These are phyloP conservation scores for Hondaea fermentalgiana DNA, from an alignment of 108 stramenopile species.

Conservation along the genomic window DNA sequence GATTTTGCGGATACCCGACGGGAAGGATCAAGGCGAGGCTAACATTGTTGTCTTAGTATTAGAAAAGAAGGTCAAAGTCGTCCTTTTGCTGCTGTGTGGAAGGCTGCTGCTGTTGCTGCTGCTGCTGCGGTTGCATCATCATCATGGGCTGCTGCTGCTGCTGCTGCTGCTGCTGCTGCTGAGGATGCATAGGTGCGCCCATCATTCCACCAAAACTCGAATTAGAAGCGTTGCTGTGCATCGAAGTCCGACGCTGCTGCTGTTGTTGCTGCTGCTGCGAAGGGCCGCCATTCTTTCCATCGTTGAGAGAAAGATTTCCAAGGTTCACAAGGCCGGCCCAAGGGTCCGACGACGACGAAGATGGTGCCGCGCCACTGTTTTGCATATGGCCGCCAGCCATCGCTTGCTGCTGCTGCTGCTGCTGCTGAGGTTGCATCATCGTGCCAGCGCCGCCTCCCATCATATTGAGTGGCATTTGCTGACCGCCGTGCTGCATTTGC, in stretches of 20 bases:
- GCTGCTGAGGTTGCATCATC: not conserved
- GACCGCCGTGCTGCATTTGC: not conserved
- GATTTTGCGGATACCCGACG: too few species aligned
- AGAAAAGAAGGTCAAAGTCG: not conserved
- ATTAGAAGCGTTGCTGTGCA: not conserved
- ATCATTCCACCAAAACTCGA: not conserved
- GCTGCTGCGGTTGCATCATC: not conserved
- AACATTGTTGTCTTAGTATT: not conserved
- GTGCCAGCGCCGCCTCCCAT: not conserved
- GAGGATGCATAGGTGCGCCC: not conserved
- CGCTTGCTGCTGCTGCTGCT: not conserved
- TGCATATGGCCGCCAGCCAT: not conserved
- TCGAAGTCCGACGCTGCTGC: not conserved
- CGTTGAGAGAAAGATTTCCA: constrained; percentile 2
- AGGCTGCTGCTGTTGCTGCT: not conserved
- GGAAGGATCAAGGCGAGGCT: too few species aligned
- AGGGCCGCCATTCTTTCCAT: not conserved
- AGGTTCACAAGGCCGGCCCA: constrained; percentile 8
- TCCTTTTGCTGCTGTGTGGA: not conserved
- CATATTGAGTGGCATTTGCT: not conserved
- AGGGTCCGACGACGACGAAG: not conserved
- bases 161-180: not conserved
- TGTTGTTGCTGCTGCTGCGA: not conserved
- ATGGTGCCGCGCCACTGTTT: not conserved
- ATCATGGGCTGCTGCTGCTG: not conserved